Evolutionary conservation across 352 stramenopile species (phyloP).

Genomic region (Phytophthora quininea): DNA sequence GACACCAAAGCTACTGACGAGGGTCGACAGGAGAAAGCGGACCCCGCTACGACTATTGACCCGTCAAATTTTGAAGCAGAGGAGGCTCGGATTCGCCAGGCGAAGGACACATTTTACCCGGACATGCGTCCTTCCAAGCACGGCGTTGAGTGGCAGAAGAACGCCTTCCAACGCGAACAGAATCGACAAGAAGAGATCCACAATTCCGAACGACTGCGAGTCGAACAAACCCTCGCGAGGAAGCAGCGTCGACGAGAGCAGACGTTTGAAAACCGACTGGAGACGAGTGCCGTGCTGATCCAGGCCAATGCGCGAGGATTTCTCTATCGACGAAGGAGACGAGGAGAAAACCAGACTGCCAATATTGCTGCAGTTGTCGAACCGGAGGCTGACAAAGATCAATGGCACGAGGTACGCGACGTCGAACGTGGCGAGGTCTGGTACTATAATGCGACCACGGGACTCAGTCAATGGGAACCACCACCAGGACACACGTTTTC

Average conservation of each 20-base stretch:
- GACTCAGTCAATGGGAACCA: constrained; percentile 78
- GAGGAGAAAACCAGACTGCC: constrained; percentile 23
- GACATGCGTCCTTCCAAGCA: constrained; percentile 60
- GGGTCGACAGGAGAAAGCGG: background rate
- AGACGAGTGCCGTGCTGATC: constrained; percentile 65
- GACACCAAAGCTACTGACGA: constrained; percentile 7
- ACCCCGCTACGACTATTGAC: constrained; percentile 31
- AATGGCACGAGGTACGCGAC: constrained; percentile 82
- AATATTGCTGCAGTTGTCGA: background rate
- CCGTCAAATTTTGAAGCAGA: constrained; percentile 60
- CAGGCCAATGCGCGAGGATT: constrained; percentile 69
- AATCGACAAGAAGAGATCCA: constrained; percentile 42
- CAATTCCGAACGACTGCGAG: constrained; percentile 19
- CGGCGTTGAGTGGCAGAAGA: constrained; percentile 47
- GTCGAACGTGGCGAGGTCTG: constrained; percentile 70
- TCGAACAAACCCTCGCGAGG: constrained; percentile 23
- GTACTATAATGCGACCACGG: constrained; percentile 82
- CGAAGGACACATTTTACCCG: constrained; percentile 67
- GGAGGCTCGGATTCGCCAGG: constrained; percentile 57
- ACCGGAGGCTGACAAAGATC: background rate
- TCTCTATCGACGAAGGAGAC: constrained; percentile 40
- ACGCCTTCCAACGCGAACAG: constrained; percentile 44
- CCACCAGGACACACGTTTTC: constrained; percentile 27
- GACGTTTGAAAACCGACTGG: constrained; percentile 45
- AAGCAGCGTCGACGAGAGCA: constrained; percentile 24